Base-by-base conservation (phyloP, 2,329 filamentous ascomycete species). In the Aspergillus sp. region DNA sequence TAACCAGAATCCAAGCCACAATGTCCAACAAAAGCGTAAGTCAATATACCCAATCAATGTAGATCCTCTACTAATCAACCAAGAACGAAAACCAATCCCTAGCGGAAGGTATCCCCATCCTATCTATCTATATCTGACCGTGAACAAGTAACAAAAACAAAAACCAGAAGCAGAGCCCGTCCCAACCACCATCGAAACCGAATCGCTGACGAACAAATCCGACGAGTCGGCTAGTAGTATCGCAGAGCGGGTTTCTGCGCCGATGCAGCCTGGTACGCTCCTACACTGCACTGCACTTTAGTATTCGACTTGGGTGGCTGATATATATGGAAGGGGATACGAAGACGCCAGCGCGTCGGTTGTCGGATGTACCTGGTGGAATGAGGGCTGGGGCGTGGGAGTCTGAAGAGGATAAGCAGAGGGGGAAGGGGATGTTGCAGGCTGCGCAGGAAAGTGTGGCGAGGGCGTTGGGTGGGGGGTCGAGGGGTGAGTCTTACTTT, bases 381-480 rank as follows among this genome's bases (percentile, higher is more conserved):
- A 35, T 40, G 38, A 37, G 35, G 11, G 31, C 39, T 29, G 40
- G 41, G 19, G 52, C 49, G 11, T 40, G 42, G 19, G 34, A 48
- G n/a, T 34, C 42, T 1, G 36, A 36, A n/a, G 44, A 45, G 19
- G 28, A 38, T 6, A 32, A 43, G 5, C 42, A 49, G 36, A 37
- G 29, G 33, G 31, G 38, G 7, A 51, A 51, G 33, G 37, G 46
- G 9, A 31, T 54, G 19, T 12, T 56, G 35, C 43, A 49, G 36
- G 42, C 44, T n/a, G 48, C 50, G 36, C 49, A 54, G 39, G 55
- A 60, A 39, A 45, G 45, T 6, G 57, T 58, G n/a, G 51, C 57
- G 2, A 58, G 55, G 46, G 57, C 57, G 8, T 37, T 60, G 13
- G 57, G 57, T 0, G 55, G 57, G 29, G 51, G 56, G 2, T 54